These are phyloP conservation scores for Globisporangium polare DNA, from an alignment of 352 stramenopile species.

Conservation along the genomic window DNA sequence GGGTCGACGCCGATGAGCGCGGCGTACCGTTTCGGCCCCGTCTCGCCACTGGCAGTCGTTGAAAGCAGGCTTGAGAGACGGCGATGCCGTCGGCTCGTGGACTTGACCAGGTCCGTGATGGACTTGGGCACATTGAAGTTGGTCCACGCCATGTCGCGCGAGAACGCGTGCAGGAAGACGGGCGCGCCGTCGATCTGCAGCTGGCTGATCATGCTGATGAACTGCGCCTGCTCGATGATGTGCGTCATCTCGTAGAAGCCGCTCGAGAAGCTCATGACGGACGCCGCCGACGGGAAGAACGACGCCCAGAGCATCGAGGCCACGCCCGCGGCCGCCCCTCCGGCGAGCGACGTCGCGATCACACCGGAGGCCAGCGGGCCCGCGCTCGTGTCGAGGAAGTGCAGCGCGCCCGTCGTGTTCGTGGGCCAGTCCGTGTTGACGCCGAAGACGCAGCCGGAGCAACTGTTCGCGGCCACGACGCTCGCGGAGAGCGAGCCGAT, in stretches of 20 bases:
- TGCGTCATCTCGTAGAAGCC: conserved; percentile 86
- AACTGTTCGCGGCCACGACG: conserved; percentile 57
- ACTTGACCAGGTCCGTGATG: conserved; percentile 20
- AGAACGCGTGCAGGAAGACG: conserved; percentile 78
- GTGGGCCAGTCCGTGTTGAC: conserved; percentile 83
- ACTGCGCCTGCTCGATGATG: conserved; percentile 84
- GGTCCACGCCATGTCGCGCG: conserved; percentile 78
- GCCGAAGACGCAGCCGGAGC: conserved; percentile 81
- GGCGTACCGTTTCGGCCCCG: conserved; percentile 66
- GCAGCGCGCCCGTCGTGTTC: conserved; percentile 51
- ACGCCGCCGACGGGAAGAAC: conserved; percentile 53
- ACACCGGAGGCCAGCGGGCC: conserved; percentile 57
- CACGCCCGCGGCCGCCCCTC: conserved; percentile 36
- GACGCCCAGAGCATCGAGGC: conserved; percentile 79
- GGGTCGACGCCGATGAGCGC: conserved; percentile 58
- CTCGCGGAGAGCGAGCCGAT: conserved; percentile 47
- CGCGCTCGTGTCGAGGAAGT: conserved; percentile 74
- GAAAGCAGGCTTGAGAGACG: conserved; percentile 24
- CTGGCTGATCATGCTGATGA: conserved; percentile 82
- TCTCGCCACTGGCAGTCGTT: conserved; percentile 31
- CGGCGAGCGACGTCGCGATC: conserved; percentile 64
- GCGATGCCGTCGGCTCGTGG: conserved; percentile 19
- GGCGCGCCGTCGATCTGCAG: conserved; percentile 67
- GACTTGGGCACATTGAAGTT: conserved; percentile 83
- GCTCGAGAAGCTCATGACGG: conserved; percentile 55